Evolutionary conservation across 2,329 filamentous ascomycete genomes (phyloP), one percentile per base, ranked within the genome.

Genomic region (Colletotrichum costaricense): DNA sequence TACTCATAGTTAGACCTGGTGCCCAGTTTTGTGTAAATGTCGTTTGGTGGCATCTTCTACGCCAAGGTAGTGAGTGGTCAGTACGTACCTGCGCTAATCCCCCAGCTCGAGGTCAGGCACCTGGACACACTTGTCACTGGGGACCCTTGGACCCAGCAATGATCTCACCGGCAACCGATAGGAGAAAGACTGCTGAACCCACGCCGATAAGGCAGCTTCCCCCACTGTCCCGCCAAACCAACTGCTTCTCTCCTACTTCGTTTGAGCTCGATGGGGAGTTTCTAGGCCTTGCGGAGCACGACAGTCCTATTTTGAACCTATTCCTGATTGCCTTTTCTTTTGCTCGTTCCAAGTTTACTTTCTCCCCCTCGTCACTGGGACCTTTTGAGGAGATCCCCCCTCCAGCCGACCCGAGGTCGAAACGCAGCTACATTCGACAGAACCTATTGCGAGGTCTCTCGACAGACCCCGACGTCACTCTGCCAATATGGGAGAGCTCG

Each of bases 401-500:
- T 26, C 22, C 38, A 38, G 30, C 16, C 28, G 46, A 55, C 7
- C 19, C 7, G 19, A 49, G 19, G 5, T 63, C 19, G n/a, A 24
- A 26, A 35, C 28, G 14, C 22, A 30, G 28, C 26, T 28, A 6
- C 33, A 16, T 19, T 26, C n/a, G 14, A 22, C 35, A 57, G 8
- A 22, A 28, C 33, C 14, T 2, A 24, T 16, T 7, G 6, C 3
- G 22, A 57, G 4, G 12, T 9, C 8, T 9, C 28, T 65, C 24
- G 35, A 56, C 12, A 26, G 19, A 30, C 22, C 22, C 55, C 46
- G 62, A 63, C 60, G 62, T 71, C 62, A 71, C 60, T 42, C 11
- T 19, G 38, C 67, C 78, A 85, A 75, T 75, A 93, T 93, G 91
- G 88, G 88, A 78, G 90, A 93, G 78, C 90, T 96, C 69, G 86